Conservation (phyloP, 108 stramenopile genomes). For the Cyclotella kingstonii region DNA sequence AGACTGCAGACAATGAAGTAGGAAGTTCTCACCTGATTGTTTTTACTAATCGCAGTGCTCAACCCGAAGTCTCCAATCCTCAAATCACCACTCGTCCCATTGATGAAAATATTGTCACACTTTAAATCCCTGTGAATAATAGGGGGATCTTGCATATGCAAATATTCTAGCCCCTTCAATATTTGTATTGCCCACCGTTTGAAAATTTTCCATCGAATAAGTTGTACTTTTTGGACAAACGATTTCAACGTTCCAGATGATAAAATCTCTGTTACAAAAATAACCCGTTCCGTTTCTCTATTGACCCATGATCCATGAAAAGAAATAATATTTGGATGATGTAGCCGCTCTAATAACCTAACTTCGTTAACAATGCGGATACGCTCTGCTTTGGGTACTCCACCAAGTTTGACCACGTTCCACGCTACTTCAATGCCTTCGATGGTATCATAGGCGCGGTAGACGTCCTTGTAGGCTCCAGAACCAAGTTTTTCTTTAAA, state of each 20-base stretch:
- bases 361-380: conserved; percentile 97
- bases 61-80: conserved; percentile 97
- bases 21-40: conserved; percentile 47
- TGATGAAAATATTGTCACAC: conserved; percentile 97
- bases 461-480: conserved; percentile 96
- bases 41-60: conserved; percentile 87
- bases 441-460: conserved; percentile 94
- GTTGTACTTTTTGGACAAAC: conserved; percentile 94
- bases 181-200: conserved; percentile 97
- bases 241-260: conserved; percentile 90
- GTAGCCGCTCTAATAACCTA: conserved; percentile 87
- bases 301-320: conserved; percentile 98
- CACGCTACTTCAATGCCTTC: conserved; percentile 98
- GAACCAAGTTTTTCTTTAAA: conserved; percentile 94
- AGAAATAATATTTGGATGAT: conserved; percentile 95
- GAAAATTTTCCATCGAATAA: conserved; percentile 95
- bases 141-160: conserved; percentile 96
- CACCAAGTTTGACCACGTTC: conserved; percentile 91
- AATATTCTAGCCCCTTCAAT: conserved; percentile 91
- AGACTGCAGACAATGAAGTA: background rate
- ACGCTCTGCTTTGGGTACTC: conserved; percentile 84
- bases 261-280: conserved; percentile 97
- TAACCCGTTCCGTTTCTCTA: conserved; percentile 86
- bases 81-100: conserved; percentile 95
- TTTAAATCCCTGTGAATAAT: conserved; percentile 99